A percentile compares a stretch with the other conserved stretches of the same genome.
phyloP scores from a whole-genome alignment of 2,329 filamentous ascomycete species.

The Botrytis paeoniae region DNA sequence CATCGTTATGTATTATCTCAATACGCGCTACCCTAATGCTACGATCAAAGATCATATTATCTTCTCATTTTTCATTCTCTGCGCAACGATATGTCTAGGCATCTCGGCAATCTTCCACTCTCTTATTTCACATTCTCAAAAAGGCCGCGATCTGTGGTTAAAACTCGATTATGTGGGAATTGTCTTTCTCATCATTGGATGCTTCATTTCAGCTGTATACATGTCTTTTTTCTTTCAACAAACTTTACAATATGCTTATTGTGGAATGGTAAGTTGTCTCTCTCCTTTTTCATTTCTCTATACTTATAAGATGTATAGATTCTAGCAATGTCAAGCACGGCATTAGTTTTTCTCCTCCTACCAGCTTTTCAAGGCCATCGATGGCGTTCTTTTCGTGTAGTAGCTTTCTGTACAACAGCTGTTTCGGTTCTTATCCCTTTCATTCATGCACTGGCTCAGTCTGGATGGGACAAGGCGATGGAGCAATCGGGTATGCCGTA shows the following conservation, averaged over 20 bases:
- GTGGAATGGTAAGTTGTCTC: constrained; percentile 37
- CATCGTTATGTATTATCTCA: constrained; percentile 35
- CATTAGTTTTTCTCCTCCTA: constrained; percentile 36
- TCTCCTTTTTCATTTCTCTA: neutral
- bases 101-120: constrained; percentile 43
- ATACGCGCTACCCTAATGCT: constrained; percentile 37
- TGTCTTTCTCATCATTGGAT: constrained; percentile 40
- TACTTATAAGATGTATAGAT: constrained; percentile 35
- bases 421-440: constrained; percentile 29
- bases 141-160: constrained; percentile 40
- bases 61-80: constrained; percentile 42
- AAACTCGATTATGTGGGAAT: constrained; percentile 43
- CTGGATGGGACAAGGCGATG: constrained; percentile 21
- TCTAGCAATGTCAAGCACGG: constrained; percentile 36
- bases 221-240: constrained; percentile 43
- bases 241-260: constrained; percentile 37
- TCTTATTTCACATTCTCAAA: constrained; percentile 42
- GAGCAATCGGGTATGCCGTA: constrained; percentile 27
- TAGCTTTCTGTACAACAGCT: constrained; percentile 27
- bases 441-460: constrained; percentile 24
- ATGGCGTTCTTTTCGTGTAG: constrained; percentile 27
- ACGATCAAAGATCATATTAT: constrained; percentile 40
- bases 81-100: constrained; percentile 40
- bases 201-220: constrained; percentile 43
- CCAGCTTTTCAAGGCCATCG: constrained; percentile 28